phyloP scores from a whole-genome alignment of 192 early-diverging fungal species.

The Backusella circina region DNA sequence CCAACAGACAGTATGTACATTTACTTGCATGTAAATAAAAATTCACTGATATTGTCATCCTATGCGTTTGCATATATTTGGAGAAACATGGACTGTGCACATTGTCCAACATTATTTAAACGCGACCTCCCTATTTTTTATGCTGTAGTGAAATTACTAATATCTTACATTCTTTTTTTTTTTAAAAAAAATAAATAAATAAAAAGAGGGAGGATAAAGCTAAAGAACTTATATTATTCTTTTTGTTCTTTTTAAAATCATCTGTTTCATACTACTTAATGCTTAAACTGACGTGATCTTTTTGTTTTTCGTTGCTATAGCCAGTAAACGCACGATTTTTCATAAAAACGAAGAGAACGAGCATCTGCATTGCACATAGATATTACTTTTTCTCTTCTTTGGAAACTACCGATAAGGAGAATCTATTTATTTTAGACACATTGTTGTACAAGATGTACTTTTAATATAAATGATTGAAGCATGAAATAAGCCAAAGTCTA shows the following conservation, averaged over 20 bases:
- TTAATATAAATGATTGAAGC: background rate
- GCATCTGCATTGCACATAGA: background rate
- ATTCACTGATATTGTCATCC: background rate
- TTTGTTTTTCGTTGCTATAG: background rate
- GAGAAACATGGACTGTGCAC: conserved; percentile 3
- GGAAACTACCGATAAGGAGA: background rate
- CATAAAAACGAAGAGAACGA: background rate
- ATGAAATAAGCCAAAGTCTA: too few species aligned
- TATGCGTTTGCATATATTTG: background rate
- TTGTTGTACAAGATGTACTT: background rate
- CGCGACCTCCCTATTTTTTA: background rate
- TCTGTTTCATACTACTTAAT: background rate
- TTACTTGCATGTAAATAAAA: background rate
- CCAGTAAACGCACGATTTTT: background rate
- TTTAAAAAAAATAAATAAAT: background rate
- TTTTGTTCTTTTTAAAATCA: background rate
- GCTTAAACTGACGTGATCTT: background rate
- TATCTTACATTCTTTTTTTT: background rate
- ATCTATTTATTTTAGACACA: background rate
- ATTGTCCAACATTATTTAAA: background rate
- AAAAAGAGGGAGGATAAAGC: background rate
- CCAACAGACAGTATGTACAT: background rate
- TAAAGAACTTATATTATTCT: background rate
- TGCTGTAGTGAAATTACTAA: background rate
- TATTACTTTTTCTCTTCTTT: background rate